Conservation (phyloP, 306 rosid genomes). For the Morella rubra region DNA sequence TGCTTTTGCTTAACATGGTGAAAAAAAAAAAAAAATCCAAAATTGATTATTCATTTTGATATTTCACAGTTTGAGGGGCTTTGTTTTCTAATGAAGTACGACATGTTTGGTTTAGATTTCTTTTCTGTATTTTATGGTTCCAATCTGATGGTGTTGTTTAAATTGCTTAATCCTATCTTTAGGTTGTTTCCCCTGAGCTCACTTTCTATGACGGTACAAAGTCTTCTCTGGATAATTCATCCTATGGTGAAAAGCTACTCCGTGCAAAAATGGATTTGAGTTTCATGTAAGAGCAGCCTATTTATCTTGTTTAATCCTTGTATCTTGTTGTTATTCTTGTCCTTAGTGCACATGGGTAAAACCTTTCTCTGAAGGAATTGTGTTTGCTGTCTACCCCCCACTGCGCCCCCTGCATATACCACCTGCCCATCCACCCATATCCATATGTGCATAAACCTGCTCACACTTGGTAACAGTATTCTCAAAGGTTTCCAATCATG, state of each 20-base stretch:
- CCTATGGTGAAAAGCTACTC: slow-evolving; percentile 88
- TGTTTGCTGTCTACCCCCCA: background rate
- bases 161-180: slow-evolving; percentile 26
- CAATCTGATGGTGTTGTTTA: slow-evolving; percentile 19
- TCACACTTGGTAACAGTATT: background rate
- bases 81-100: slow-evolving; percentile 2
- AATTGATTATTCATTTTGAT: background rate
- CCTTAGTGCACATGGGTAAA: background rate
- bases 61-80: background rate
- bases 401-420: background rate
- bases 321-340: background rate
- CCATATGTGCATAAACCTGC: background rate
- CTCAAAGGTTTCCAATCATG: background rate
- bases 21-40: background rate
- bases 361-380: background rate
- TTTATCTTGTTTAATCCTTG: background rate
- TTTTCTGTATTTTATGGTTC: background rate
- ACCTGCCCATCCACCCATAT: background rate
- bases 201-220: slow-evolving; percentile 96
- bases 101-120: slow-evolving; percentile 3
- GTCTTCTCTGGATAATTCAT: slow-evolving; percentile 79
- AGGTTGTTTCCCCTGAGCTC: slow-evolving; percentile 93
- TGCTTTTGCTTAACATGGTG: background rate
- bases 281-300: slow-evolving; percentile 69
- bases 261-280: slow-evolving; percentile 97